These are phyloP conservation scores for Trebouxiophyceae sp. DNA, from an alignment of 163 green algal species.

Conservation along the genomic window DNA sequence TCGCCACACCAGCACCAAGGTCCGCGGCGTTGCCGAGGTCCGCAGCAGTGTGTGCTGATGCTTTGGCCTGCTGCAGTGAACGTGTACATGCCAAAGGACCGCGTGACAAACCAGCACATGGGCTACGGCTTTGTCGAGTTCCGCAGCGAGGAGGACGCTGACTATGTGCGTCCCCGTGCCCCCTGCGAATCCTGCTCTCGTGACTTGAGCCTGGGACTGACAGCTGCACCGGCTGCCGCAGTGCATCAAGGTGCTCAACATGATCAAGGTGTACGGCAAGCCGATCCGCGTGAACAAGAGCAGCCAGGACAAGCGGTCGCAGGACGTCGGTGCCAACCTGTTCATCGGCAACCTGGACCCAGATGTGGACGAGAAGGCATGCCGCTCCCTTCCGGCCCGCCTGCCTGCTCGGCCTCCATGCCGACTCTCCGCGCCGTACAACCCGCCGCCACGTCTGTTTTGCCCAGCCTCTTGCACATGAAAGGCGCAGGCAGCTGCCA, in stretches of 20 bases:
- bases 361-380: conserved; percentile 96
- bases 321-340: conserved; percentile 94
- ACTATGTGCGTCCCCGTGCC: conserved; percentile 67
- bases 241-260: conserved; percentile 96
- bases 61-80: conserved; percentile 64
- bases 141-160: conserved; percentile 84
- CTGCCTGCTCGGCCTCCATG: too few relatives aligned
- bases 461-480: too few relatives aligned
- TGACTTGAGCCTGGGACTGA: not conserved
- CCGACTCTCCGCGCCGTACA: too few relatives aligned
- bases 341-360: conserved; percentile 97
- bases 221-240: conserved; percentile 37
- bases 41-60: too few relatives aligned
- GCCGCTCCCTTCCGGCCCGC: not conserved
- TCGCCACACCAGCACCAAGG: too few relatives aligned
- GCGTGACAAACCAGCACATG: conserved; percentile 91
- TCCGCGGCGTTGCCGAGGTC: too few relatives aligned
- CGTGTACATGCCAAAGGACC: conserved; percentile 97
- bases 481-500: too few relatives aligned
- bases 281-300: conserved; percentile 94
- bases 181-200: not conserved
- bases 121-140: conserved; percentile 99
- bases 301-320: conserved; percentile 66
- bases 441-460: too few relatives aligned
- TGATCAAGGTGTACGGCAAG: conserved; percentile 96